Percentiles rank a stretch among this genome's conserved stretches.
These are phyloP conservation scores for Phialemoniopsis sp. DNA, from an alignment of 2,329 filamentous ascomycete genomes.

Conservation along the genomic window DNA sequence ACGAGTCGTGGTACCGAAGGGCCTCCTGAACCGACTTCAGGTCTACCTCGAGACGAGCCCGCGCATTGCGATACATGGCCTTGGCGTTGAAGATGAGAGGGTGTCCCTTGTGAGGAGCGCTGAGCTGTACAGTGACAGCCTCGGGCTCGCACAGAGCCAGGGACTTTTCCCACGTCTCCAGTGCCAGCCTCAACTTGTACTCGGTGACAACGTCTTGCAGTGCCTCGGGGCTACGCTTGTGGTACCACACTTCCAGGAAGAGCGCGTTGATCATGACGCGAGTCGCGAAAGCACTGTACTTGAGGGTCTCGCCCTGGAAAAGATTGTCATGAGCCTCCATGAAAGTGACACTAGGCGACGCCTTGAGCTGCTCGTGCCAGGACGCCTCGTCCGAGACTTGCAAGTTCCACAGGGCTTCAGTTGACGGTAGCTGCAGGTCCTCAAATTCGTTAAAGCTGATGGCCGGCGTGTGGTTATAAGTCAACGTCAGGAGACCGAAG, in stretches of 20 bases:
- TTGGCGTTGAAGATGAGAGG: slow-evolving; percentile 97
- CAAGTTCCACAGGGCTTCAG: slow-evolving; percentile 91
- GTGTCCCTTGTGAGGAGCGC: slow-evolving; percentile 92
- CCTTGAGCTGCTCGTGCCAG: slow-evolving; percentile 78
- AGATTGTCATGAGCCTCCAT: slow-evolving; percentile 92
- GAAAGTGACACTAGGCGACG: slow-evolving; percentile 75
- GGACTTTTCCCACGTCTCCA: slow-evolving; percentile 99
- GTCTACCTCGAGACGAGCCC: slow-evolving; percentile 88
- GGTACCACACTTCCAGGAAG: slow-evolving; percentile 98
- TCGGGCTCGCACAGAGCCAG: slow-evolving; percentile 91
- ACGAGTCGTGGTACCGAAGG: slow-evolving; percentile 92
- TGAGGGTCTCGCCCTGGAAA: slow-evolving; percentile 85
- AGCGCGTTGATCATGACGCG: slow-evolving; percentile 98
- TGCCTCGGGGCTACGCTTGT: slow-evolving; percentile 97
- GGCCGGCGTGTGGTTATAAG: slow-evolving; percentile 96
- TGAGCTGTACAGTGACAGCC: slow-evolving; percentile 80
- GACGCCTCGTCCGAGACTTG: slow-evolving; percentile 70
- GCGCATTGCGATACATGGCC: slow-evolving; percentile 93
- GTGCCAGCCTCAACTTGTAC: slow-evolving; percentile 90
- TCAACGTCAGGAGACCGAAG: slow-evolving; percentile 90
- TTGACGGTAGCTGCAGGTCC: slow-evolving; percentile 84
- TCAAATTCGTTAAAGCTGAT: slow-evolving; percentile 99
- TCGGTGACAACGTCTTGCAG: slow-evolving; percentile 96
- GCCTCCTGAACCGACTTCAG: slow-evolving; percentile 95
- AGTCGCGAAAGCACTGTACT: slow-evolving; percentile 94